These are phyloP conservation scores for Eucalyptus urophylla DNA, from an alignment of 345 rosid genomes.

Conservation along the genomic window DNA sequence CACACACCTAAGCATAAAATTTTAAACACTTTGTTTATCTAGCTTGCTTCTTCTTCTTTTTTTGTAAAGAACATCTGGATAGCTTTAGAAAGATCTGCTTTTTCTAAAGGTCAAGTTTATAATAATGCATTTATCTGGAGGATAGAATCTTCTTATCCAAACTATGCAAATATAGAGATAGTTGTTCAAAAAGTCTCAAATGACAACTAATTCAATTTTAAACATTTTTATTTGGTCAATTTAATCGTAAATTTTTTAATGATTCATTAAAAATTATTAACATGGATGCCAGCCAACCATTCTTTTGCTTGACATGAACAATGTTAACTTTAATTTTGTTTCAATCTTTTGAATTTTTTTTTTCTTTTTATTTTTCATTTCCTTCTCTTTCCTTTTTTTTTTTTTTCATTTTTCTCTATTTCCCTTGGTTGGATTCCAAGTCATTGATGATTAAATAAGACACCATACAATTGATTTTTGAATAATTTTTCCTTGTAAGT, in stretches of 20 bases:
- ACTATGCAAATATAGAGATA: not conserved
- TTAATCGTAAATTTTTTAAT: accelerated
- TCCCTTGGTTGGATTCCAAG: too few species aligned
- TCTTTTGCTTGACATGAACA: accelerated
- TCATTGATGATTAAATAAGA: too few species aligned
- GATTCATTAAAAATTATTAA: too few species aligned
- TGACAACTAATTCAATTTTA: too few species aligned
- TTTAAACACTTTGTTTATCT: not conserved
- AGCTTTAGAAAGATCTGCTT: not conserved
- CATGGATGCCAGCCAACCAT: accelerated
- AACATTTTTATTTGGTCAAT: too few species aligned
- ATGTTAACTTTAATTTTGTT: too few species aligned
- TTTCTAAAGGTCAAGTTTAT: not conserved
- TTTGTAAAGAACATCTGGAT: not conserved
- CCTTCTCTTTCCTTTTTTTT: not conserved
- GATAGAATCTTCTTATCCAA: not conserved
- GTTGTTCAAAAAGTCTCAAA: not conserved
- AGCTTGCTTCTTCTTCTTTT: not conserved
- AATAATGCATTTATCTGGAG: not conserved
- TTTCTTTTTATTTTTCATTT: too few species aligned
- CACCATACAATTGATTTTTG: too few species aligned
- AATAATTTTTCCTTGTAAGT: not conserved
- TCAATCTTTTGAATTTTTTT: not conserved
- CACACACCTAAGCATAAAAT: not conserved
- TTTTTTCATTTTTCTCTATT: too few species aligned